These are phyloP conservation scores for Endocalyx cinctus DNA, from an alignment of 2,329 filamentous ascomycete species.

Conservation along the genomic window DNA sequence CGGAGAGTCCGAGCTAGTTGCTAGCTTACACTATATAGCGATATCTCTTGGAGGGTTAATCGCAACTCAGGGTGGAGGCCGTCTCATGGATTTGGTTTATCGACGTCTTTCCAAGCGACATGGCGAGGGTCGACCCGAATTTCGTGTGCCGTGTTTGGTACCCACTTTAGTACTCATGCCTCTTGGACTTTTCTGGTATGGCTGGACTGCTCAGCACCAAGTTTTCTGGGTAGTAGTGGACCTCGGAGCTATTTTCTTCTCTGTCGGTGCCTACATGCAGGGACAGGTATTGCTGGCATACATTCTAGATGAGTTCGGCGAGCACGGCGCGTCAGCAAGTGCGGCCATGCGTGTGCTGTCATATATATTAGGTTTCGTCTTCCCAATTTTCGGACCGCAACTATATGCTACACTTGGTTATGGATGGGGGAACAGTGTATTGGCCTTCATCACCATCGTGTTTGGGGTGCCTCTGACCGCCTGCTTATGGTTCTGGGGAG, in stretches of 20 bases:
- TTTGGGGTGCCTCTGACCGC: slow-evolving; percentile 15
- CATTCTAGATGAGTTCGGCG: slow-evolving; percentile 44
- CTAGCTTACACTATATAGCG: slow-evolving; percentile 47
- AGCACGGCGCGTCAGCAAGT: slow-evolving; percentile 33
- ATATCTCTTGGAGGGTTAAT: slow-evolving; percentile 39
- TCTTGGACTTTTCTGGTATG: slow-evolving; percentile 49
- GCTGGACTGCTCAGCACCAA: slow-evolving; percentile 48
- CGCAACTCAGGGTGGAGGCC: slow-evolving; percentile 31
- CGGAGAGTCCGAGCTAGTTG: slow-evolving; percentile 35
- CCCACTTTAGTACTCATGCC: slow-evolving; percentile 47
- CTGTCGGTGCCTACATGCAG: slow-evolving; percentile 45
- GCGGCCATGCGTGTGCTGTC: slow-evolving; percentile 50
- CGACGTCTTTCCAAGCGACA: slow-evolving; percentile 12
- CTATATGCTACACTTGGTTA: slow-evolving; percentile 32
- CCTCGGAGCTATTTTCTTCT: slow-evolving; percentile 50
- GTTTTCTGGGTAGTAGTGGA: slow-evolving; percentile 56
- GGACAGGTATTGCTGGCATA: slow-evolving; percentile 53
- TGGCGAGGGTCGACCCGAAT: slow-evolving; percentile 34
- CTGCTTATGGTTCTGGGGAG: slow-evolving; percentile 20
- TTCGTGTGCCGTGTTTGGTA: slow-evolving; percentile 48
- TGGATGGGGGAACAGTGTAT: slow-evolving; percentile 40
- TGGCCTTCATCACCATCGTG: slow-evolving; percentile 33
- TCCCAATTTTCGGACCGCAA: slow-evolving; percentile 50
- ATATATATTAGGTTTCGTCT: slow-evolving; percentile 48
- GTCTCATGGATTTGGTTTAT: slow-evolving; percentile 34